These are phyloP conservation scores for Yarrowia sp. DNA, from an alignment of 805 yeast species.

Conservation along the genomic window DNA sequence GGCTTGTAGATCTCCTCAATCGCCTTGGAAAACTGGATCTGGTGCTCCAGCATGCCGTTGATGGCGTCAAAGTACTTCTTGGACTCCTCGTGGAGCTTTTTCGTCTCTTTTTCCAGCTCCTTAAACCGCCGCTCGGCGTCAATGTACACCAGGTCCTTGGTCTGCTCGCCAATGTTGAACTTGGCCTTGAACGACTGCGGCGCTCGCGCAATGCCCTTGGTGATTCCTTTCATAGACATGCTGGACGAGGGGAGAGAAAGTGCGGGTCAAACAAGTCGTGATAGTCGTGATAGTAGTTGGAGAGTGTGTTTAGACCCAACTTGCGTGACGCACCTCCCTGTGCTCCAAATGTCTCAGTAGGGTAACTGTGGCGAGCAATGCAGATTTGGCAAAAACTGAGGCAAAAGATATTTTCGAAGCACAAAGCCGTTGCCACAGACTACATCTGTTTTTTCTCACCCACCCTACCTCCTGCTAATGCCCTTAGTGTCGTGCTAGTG, in stretches of 20 bases:
- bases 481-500: conserved; percentile 11
- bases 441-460: too few relatives aligned
- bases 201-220: conserved; percentile 80
- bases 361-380: conserved; percentile 11
- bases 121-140: conserved; percentile 97
- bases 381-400: too few relatives aligned
- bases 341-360: conserved; percentile 26
- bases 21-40: conserved; percentile 92
- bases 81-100: conserved; percentile 87
- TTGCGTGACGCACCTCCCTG: conserved; percentile 5
- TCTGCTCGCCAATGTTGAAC: conserved; percentile 71
- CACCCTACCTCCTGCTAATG: neutral
- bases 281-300: too few relatives aligned
- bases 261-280: too few relatives aligned
- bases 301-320: neutral
- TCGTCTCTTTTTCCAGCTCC: conserved; percentile 88
- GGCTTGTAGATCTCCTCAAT: conserved; percentile 97
- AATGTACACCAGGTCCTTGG: conserved; percentile 85
- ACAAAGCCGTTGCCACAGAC: too few relatives aligned
- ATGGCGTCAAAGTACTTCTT: conserved; percentile 90
- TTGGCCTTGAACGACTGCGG: conserved; percentile 92
- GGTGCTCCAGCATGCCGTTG: conserved; percentile 90
- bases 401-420: too few relatives aligned
- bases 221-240: conserved; percentile 90
- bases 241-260: neutral